Base-by-base conservation (phyloP, 2,329 filamentous ascomycete genomes). In the Botrytis byssoidea region DNA sequence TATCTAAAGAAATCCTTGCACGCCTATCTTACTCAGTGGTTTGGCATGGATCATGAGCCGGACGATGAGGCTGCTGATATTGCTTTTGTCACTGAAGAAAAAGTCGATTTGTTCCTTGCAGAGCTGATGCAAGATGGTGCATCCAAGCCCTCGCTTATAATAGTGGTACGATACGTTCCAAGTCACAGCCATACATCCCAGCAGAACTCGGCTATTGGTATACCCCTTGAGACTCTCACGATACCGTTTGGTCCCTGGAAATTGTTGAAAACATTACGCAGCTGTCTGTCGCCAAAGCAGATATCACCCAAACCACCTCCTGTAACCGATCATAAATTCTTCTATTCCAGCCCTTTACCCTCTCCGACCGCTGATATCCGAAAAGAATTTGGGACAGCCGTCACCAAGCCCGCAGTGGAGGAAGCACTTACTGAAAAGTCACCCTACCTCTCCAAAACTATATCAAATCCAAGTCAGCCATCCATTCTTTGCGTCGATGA, bases 401-500 rank as follows among this genome's bases (percentile, higher is more conserved):
- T 10, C 9, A 37, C 22, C 44, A 22, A 20, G 32, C 25, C 65
- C 10, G 25, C 7, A 4, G 32, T 18, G 18, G 46, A n/a, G 10
- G 48, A 44, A 44, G n/a, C 12, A 32, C 18, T 74, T 7, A 51
- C 44, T 51, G 48, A 59, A 20, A 69, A 48, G 37, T 46, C 16
- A 55, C 64, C 32, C 10, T 1, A 18, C 29, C 14, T n/a, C 1
- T 18, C 35, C 20, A n/a, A 69, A 44, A 16, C 8, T 25, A 12
- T 9, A 57, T 32, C 12, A 29, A 48, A n/a, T 6, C 3, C 29
- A 9, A 25, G 35, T n/a, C 70, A 69, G 35, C 70, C 67, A 10
- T 59, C 37, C 25, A 72, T 82, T 42, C 74, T 82, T 12, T 77
- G 81, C 12, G 81, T 83, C 8, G 81, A 84, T 70, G 83, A 83